Percentiles rank a stretch among this genome's conserved stretches.
Evolutionary conservation across 371 early-diverging fungal species (phyloP).

Genomic region (Mortierella sp.): DNA sequence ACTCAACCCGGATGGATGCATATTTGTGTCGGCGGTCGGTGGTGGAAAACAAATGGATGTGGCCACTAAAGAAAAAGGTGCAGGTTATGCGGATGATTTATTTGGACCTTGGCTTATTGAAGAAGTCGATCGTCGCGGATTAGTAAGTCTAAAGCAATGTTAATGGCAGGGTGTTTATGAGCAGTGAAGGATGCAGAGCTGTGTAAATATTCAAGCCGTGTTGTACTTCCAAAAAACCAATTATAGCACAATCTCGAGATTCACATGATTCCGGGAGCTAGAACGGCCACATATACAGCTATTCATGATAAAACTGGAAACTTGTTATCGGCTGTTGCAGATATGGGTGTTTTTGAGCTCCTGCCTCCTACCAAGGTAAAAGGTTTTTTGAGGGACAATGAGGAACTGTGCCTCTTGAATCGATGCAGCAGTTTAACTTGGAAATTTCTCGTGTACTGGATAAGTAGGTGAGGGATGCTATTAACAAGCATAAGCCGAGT

Average conservation of each 20-base stretch:
- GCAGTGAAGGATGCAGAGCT: too few species aligned
- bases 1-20: constrained; percentile 67
- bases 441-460: background rate
- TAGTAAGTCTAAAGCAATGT: constrained; percentile 57
- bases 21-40: constrained; percentile 80
- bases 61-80: background rate
- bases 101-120: constrained; percentile 67
- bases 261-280: constrained; percentile 27
- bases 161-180: background rate
- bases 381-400: background rate
- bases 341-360: constrained; percentile 83
- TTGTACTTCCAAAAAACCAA: background rate
- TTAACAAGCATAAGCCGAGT: constrained; percentile 55
- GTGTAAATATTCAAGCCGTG: background rate
- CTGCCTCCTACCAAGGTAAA: constrained; percentile 58
- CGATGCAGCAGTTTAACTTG: too few species aligned
- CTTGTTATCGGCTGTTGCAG: constrained; percentile 86
- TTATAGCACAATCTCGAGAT: constrained; percentile 51
- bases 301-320: constrained; percentile 79
- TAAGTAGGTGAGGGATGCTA: constrained; percentile 52
- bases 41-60: background rate
- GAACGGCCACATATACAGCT: constrained; percentile 82
- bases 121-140: constrained; percentile 67
- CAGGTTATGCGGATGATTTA: constrained; percentile 62
- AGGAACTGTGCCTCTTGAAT: background rate